Base-by-base conservation (phyloP, 352 stramenopile species). In the Saprolegnia parasitica region DNA sequence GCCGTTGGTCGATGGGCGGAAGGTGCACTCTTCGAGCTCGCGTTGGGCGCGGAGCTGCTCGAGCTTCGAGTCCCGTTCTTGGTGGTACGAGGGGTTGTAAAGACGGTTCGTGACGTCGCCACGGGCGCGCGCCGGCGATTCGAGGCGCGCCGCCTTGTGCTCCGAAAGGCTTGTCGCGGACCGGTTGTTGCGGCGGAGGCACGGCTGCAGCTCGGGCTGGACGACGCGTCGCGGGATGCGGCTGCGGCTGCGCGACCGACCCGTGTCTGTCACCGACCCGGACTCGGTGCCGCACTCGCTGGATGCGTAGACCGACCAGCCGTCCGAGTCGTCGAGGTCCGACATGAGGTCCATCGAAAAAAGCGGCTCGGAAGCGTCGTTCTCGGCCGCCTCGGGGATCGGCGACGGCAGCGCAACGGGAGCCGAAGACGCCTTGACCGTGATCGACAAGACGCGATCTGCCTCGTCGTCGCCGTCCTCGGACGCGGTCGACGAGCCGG, bases 21-120 rank as follows among this genome's bases (percentile, higher is more conserved):
- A 60, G 35, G 52, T 42, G 52, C 52, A 60, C 35, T 60, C 11
- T n/a, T 60, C 52, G 24, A 60, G 24, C 35, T 60, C 52, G 11
- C 52, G 52, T 9, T 60, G 52, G 13, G 13, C 35, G 11, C 52
- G 52, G 11, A 60, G 35, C 35, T 60, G 24, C 3, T 15, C 52
- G 16, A 60, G n/a, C 52, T 60, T 60, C 13, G 11, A n/a, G 35
- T 60, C 52, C 20, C 52, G 52, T 60, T 60, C 52, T 60, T 60
- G 52, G 52, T 60, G 52, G 52, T 60, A 60, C 52, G 52, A 60
- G 3, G 52, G 52, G 52, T 60, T 60, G 52, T 60, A 60, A 3
- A 60, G 20, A 24, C 52, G 52, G 24, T 18, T 60, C 3, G 52
- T 60, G 52, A 60, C 52, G 20, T 60, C 52, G 52, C 52, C 52